A percentile compares a stretch with the other conserved stretches of the same genome.
Evolutionary conservation across 2,329 filamentous ascomycete genomes (phyloP).

Genomic region (Talaromyces marneffei): DNA sequence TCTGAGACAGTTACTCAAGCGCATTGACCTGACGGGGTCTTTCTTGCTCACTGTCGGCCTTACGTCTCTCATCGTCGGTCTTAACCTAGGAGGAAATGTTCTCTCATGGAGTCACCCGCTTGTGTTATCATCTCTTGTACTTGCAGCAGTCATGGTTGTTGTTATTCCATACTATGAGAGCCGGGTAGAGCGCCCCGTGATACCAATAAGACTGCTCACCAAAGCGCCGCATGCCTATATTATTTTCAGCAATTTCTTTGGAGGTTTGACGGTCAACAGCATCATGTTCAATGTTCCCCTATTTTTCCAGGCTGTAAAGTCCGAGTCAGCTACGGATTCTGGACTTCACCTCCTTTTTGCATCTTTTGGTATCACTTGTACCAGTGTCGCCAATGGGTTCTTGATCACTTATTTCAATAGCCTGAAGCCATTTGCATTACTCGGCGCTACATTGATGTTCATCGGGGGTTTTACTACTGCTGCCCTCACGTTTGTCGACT

Average conservation of each 20-base stretch:
- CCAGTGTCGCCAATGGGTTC: slow-evolving; percentile 56
- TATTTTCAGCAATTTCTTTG: slow-evolving; percentile 50
- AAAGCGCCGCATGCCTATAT: slow-evolving; percentile 44
- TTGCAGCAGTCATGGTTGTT: slow-evolving; percentile 35
- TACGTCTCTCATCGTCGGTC: slow-evolving; percentile 45
- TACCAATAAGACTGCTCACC: slow-evolving; percentile 46
- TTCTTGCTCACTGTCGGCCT: slow-evolving; percentile 43
- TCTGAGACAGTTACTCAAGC: slow-evolving; percentile 40
- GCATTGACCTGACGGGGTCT: slow-evolving; percentile 48
- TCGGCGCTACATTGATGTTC: slow-evolving; percentile 47
- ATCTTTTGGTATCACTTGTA: slow-evolving; percentile 50
- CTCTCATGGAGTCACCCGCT: slow-evolving; percentile 47
- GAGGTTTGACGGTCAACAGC: slow-evolving; percentile 45
- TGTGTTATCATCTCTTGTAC: slow-evolving; percentile 43
- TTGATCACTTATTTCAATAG: slow-evolving; percentile 55
- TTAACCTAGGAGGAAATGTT: slow-evolving; percentile 51
- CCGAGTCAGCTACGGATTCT: slow-evolving; percentile 62
- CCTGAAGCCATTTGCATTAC: slow-evolving; percentile 54
- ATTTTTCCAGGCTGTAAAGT: slow-evolving; percentile 70
- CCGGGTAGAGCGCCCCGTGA: slow-evolving; percentile 43
- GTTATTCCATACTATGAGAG: slow-evolving; percentile 40
- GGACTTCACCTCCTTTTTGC: slow-evolving; percentile 66
- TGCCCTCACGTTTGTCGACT: slow-evolving; percentile 42
- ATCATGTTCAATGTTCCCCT: slow-evolving; percentile 67
- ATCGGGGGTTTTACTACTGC: slow-evolving; percentile 49